Conservation (phyloP, 352 stramenopile genomes). For the Pythium scleroteichum region DNA sequence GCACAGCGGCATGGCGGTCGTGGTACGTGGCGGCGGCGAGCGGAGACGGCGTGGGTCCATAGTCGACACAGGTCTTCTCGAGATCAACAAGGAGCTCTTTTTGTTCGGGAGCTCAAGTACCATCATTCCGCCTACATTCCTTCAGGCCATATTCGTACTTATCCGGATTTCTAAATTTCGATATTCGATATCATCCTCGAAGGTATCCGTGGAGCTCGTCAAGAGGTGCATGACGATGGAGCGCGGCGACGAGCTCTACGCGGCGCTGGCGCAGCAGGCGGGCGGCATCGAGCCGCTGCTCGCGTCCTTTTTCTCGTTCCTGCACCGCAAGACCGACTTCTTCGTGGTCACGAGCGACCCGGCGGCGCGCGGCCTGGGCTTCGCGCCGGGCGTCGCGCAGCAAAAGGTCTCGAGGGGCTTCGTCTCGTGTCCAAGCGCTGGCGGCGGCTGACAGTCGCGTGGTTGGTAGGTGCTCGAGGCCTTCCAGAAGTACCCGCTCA, state of each 20-base stretch:
- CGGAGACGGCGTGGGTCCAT: no score
- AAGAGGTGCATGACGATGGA: no score
- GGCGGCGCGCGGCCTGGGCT: conserved; percentile 52
- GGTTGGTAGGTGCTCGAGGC: conserved; percentile 45
- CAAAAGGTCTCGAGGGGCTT: conserved; percentile 37
- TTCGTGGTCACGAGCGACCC: conserved; percentile 82
- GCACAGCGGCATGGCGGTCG: background rate
- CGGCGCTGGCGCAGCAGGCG: conserved; percentile 94
- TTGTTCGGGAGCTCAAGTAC: background rate
- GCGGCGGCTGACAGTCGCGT: no score
- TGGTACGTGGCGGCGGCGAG: no score
- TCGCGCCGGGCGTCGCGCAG: conserved; percentile 59
- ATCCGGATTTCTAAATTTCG: no score
- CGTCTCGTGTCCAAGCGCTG: background rate
- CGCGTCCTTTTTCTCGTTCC: conserved; percentile 96
- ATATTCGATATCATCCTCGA: no score
- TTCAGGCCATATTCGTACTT: conserved; percentile 26
- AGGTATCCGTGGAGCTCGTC: no score
- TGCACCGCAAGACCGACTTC: conserved; percentile 98
- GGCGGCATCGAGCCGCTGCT: conserved; percentile 95
- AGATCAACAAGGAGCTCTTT: no score
- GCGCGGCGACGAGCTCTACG: conserved; percentile 75
- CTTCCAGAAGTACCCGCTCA: conserved; percentile 70
- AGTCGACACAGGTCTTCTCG: no score
- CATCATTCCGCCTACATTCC: no score